Base-by-base conservation (phyloP, 2,329 filamentous ascomycete species). In the Fusarium mexicanum region DNA sequence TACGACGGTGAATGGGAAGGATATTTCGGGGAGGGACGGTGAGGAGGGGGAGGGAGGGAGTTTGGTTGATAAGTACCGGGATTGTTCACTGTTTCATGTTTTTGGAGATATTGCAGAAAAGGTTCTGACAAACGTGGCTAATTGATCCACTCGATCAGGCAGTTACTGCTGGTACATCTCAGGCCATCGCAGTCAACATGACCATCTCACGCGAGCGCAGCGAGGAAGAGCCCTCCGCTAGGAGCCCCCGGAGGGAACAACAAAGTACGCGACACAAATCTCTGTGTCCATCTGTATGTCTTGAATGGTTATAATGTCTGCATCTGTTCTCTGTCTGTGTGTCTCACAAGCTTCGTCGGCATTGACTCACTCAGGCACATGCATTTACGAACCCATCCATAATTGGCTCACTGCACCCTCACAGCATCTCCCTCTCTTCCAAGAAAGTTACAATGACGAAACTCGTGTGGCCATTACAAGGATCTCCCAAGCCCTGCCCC, bases 21-120 rank as follows among this genome's bases (percentile, higher is more conserved):
- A 90, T 66, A 84, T 91, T 40, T 86, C 85, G 61, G 48, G 35
- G 40, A 35, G 41, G 20, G 41, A 73, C 61, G 58, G 68, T 65
- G 63, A 69, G 26, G 84, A 9, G 18, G 41, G 81, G n/a, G 84
- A 81, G 24, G 84, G 81, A 24, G 84, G 80, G 24, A 77, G 86
- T 17, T 81, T 96, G 76, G 91, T 92, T 43, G 88, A 92, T 61
- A 95, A 94, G 81, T 96, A 96, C 81, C 86, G 86, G 73, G 85
- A 87, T 71, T 96, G 93, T 81, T 94, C 92, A 41, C 83, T 96
- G 43, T 90, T 86, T 69, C 90, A 90, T 57, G 84, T 95, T 14
- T 95, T 96, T 79, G 85, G 87, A 75, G 86, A 83, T 11, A 92
- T 96, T 74, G 90, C 91, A 14, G 83, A 84, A 71, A 85, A 72